Percentiles rank a stretch among this genome's conserved stretches.
Conservation (phyloP, 148 eudicot species). For the Nepenthes mirabilis region DNA sequence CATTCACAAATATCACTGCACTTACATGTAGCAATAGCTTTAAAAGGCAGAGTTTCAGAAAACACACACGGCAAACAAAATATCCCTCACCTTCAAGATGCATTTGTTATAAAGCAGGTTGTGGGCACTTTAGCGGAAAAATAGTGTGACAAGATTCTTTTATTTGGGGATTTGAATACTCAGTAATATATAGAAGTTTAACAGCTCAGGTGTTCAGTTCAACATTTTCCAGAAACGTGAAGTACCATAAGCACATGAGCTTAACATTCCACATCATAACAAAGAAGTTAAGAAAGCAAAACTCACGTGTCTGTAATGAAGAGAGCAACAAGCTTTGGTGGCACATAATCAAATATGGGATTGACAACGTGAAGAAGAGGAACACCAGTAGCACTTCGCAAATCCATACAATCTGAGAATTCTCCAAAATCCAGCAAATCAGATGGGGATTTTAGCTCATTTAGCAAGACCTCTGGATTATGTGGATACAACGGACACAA, state of each 20-base stretch:
- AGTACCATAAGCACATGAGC: neutral
- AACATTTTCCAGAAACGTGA: neutral
- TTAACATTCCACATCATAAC: neutral
- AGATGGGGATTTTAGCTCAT: slow-evolving; percentile 93
- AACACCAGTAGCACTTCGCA: slow-evolving; percentile 69
- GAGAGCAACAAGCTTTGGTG: slow-evolving; percentile 84
- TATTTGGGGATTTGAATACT: too few relatives aligned
- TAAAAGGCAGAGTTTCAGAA: too few relatives aligned
- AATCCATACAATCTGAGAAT: slow-evolving; percentile 93
- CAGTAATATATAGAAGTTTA: neutral
- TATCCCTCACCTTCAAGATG: too few relatives aligned
- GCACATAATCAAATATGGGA: slow-evolving; percentile 96
- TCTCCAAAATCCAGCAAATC: slow-evolving; percentile 95
- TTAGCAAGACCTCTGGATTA: slow-evolving; percentile 88
- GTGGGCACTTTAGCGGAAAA: too few relatives aligned
- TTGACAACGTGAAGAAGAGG: slow-evolving; percentile 92
- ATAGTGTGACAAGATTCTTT: too few relatives aligned
- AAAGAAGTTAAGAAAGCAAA: neutral
- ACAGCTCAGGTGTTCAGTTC: neutral
- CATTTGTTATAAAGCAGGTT: too few relatives aligned
- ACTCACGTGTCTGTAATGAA: slow-evolving; percentile 97
- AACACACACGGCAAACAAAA: too few relatives aligned
- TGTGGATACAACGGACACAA: slow-evolving; percentile 95
- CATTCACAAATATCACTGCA: too few relatives aligned
- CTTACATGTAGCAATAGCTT: too few relatives aligned